Evolutionary conservation across 2,329 filamentous ascomycete species (phyloP), one percentile per base, ranked within the genome.

Genomic region (Fusarium buharicum): DNA sequence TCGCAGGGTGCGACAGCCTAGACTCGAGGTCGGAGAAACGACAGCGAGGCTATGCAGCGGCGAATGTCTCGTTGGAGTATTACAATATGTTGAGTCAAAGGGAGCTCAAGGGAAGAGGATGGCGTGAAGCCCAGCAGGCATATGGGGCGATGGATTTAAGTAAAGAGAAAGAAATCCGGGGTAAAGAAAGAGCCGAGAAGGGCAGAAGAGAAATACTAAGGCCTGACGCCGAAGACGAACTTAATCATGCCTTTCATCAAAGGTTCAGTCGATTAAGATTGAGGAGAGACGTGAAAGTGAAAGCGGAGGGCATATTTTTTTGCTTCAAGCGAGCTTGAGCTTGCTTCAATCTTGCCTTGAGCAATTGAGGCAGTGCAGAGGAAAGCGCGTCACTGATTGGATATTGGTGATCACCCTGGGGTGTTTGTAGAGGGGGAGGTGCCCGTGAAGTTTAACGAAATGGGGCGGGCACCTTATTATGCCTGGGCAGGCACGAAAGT

Each of bases 31-130:
- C 22, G 27, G 27, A 50, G 46, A 44, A 47, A 55, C 54, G 27
- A 38, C 39, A 50, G 37, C 27, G 57, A 68, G 67, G 67, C 67
- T 69, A 66, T 65, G 67, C 67, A 65, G 57, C 41, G 53, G 59
- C 51, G 28, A 66, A 56, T 37, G 49, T 40, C 18, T 43, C 24
- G 40, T 55, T 40, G 52, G 54, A 53, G 55, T 54, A 66, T 57
- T 50, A 33, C 14, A 14, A 33, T 33, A 37, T 50, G 50, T 60
- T 51, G 53, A 57, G 52, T 31, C 28, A 58, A 59, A 63, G 36
- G 55, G 57, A 59, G 54, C 44, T 63, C 43, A 64, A 61, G 55
- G 59, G 54, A 55, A 64, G 37, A 38, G 18, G 44, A 61, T 36
- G 64, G 64, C 67, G 67, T 69, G 49, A 56, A 69, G 62, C 62